Conservation (phyloP, 495 filamentous ascomycete species). For the Tirmania nivea region DNA sequence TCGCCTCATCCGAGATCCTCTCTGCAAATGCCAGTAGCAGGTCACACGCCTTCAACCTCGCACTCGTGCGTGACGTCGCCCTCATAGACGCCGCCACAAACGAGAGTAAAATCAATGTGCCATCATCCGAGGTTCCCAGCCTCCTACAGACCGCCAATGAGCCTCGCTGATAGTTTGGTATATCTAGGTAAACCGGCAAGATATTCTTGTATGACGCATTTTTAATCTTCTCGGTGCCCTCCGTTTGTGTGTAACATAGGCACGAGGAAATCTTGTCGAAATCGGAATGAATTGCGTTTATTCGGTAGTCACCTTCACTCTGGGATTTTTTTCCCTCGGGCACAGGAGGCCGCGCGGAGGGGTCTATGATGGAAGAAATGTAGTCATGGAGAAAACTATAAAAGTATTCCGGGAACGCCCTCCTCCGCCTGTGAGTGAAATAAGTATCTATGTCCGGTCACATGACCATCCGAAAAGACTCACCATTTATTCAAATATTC, state of each 20-base stretch:
- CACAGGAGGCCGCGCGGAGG: conserved; percentile 27
- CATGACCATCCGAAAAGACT: neutral
- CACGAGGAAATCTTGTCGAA: conserved; percentile 97
- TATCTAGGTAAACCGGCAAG: conserved; percentile 65
- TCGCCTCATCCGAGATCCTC: conserved; percentile 81
- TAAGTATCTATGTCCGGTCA: neutral
- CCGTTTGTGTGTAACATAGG: conserved; percentile 41
- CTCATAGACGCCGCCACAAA: conserved; percentile 71
- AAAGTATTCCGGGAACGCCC: conserved; percentile 87
- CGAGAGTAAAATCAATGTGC: conserved; percentile 77
- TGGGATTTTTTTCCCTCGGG: conserved; percentile 7
- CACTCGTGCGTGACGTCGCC: conserved; percentile 69
- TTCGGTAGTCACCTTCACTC: conserved; percentile 54
- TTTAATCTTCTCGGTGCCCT: conserved; percentile 5
- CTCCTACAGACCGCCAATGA: conserved; percentile 23
- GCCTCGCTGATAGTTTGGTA: conserved; percentile 60
- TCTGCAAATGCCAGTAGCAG: conserved; percentile 83
- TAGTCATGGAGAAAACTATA: conserved; percentile 94
- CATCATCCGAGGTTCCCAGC: conserved; percentile 47
- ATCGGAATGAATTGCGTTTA: conserved; percentile 76
- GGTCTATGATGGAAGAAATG: conserved; percentile 88
- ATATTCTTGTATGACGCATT: conserved; percentile 19
- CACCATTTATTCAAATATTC: conserved; percentile 79
- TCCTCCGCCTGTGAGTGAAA: conserved; percentile 28
- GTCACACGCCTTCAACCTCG: conserved; percentile 77